Base-by-base conservation (phyloP, 1,139 yeast species). In the Yamadazyma pseudoaaseri region DNA sequence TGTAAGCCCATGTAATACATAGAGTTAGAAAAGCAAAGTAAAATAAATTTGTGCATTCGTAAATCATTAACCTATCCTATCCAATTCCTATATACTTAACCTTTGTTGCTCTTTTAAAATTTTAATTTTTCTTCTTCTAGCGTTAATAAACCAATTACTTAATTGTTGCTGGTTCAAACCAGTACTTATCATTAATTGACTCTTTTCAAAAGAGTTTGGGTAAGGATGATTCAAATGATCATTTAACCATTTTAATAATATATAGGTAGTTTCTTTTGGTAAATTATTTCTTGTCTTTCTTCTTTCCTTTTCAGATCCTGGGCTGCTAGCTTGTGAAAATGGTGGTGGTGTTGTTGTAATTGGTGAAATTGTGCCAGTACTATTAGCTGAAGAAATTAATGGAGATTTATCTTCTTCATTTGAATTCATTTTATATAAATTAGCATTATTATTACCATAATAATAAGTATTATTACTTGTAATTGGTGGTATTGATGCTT, bases 91-190 rank as follows among this genome's bases (percentile, higher is more conserved):
- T 17, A 29, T 24, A 29, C 23, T 23, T 24, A 29, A 48, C 24
- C 59, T 41, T 39, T 59, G 54, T 36, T 63, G 68, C 52, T 71
- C 69, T 54, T 73, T 60, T 56, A 64, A 62, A 33, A 58, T 54
- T 49, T 66, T 77, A 33, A 87, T 77, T 56, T 86, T 82, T 51
- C 98, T 70, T 53, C 97, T 73, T 54, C 98, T 75, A 18, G 96
- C 97, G 58, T 92, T 92, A 51, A 92, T 92, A 55, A 92, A 92
- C 97, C 98, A 92, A 58, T 92, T 92, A 44, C 94, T 81, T 42
- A 92, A 73, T 58, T 92, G 98, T 47, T 89, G 95, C 57, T 86
- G 80, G 42, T 90, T 85, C 51, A 92, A 73, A 1, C 97, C 96
- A 0, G 98, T 92, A 52, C 78, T 75, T 48, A 75, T 68, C 71